Evolutionary conservation across 2,329 filamentous ascomycete species (phyloP).

Genomic region (Aspergillus thermomutatus): DNA sequence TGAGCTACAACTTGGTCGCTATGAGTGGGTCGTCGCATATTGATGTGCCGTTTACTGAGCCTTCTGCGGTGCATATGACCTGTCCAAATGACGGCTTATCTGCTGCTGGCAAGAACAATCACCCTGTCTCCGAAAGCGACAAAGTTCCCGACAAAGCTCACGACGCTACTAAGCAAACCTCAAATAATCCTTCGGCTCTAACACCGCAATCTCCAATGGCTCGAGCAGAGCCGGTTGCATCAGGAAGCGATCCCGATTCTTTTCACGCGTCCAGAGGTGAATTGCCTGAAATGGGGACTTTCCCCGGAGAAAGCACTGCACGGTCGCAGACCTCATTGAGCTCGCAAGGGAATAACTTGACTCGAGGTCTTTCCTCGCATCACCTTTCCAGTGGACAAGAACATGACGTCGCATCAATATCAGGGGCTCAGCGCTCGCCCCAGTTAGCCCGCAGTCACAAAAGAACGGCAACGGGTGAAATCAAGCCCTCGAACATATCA

Average conservation of each 20-base stretch:
- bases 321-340: not conserved
- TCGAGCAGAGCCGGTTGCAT: not conserved
- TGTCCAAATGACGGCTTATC: constrained; percentile 11
- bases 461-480: constrained; percentile 70
- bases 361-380: not conserved
- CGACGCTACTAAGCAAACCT: constrained; percentile 13
- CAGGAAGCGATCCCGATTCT: not conserved
- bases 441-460: constrained; percentile 53
- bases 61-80: constrained; percentile 19
- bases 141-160: constrained; percentile 1
- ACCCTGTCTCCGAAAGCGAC: constrained; percentile 2
- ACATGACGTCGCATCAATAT: constrained; percentile 13
- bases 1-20: constrained; percentile 1
- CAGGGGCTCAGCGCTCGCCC: constrained; percentile 11
- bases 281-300: not conserved
- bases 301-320: not conserved
- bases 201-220: not conserved
- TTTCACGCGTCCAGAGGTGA: not conserved
- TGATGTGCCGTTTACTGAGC: constrained; percentile 17
- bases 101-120: not conserved
- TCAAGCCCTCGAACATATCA: constrained; percentile 53
- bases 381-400: not conserved
- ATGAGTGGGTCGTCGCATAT: constrained; percentile 11
- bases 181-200: not conserved
- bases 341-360: not conserved